Percentiles rank a stretch among this genome's conserved stretches.
These are phyloP conservation scores for Eucalyptus paniculata DNA, from an alignment of 345 rosid species.

Conservation along the genomic window DNA sequence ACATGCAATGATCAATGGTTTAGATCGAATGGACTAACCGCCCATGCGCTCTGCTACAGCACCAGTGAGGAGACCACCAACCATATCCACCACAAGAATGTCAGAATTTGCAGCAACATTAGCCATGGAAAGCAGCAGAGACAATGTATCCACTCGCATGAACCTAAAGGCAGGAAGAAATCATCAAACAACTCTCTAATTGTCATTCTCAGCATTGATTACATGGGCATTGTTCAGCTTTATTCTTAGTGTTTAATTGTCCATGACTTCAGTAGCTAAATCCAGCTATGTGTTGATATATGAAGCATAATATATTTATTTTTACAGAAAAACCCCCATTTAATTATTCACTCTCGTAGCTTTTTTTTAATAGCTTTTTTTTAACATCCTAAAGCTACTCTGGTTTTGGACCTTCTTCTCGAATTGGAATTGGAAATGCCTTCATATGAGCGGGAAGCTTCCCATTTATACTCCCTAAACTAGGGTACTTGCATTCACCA, in stretches of 20 bases:
- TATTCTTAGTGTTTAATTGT: neutral
- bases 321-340: neutral
- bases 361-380: neutral
- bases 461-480: neutral
- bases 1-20: neutral
- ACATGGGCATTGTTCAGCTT: neutral
- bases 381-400: neutral
- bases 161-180: constrained; percentile 27
- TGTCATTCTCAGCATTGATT: neutral
- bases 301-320: neutral
- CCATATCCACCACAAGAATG: constrained; percentile 79
- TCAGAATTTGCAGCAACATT: constrained; percentile 70
- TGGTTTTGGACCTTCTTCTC: neutral
- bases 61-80: constrained; percentile 91
- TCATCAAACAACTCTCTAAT: neutral
- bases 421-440: neutral
- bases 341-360: neutral
- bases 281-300: neutral
- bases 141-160: constrained; percentile 70
- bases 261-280: neutral
- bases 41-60: constrained; percentile 93
- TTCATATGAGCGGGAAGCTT: neutral
- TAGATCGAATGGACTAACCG: constrained; percentile 21
- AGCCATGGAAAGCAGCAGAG: constrained; percentile 79
- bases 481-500: neutral